These are phyloP conservation scores for Tulasnella calospora DNA, from an alignment of 768 basidiomycete species.

Conservation along the genomic window DNA sequence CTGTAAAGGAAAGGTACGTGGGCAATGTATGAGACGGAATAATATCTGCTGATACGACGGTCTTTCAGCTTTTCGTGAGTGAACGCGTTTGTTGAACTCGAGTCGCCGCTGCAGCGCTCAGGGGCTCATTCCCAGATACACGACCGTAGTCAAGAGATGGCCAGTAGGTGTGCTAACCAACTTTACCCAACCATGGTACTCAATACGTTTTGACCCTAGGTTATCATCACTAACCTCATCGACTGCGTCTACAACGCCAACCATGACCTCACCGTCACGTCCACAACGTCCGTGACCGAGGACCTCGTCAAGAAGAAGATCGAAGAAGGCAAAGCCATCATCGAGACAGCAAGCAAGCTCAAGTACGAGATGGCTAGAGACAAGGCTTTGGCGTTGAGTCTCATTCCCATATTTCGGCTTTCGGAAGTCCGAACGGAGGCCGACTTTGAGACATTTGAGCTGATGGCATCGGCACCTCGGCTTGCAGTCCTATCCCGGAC, in stretches of 20 bases:
- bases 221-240: conserved; percentile 35
- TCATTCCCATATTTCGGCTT: background rate
- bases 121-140: conserved; percentile 47
- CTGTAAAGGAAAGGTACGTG: background rate
- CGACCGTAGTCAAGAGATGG: conserved; percentile 67
- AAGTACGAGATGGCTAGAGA: conserved; percentile 89
- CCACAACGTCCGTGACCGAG: conserved; percentile 27
- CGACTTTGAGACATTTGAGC: background rate
- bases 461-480: background rate
- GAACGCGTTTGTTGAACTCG: background rate
- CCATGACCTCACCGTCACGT: conserved; percentile 52
- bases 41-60: background rate
- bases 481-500: conserved; percentile 57
- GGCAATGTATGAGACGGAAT: background rate
- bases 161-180: conserved; percentile 47
- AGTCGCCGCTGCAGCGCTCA: too few species aligned
- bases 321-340: conserved; percentile 72
- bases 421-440: background rate
- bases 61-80: conserved; percentile 20
- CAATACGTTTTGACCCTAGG: background rate
- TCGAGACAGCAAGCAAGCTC: conserved; percentile 64
- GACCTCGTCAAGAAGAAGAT: conserved; percentile 38
- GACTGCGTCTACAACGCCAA: conserved; percentile 68
- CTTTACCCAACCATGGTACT: background rate
- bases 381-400: conserved; percentile 54